A percentile compares a stretch with the other conserved stretches of the same genome.
phyloP scores from a whole-genome alignment of 2,329 filamentous ascomycete genomes.

The Cordyceps cicadae region DNA sequence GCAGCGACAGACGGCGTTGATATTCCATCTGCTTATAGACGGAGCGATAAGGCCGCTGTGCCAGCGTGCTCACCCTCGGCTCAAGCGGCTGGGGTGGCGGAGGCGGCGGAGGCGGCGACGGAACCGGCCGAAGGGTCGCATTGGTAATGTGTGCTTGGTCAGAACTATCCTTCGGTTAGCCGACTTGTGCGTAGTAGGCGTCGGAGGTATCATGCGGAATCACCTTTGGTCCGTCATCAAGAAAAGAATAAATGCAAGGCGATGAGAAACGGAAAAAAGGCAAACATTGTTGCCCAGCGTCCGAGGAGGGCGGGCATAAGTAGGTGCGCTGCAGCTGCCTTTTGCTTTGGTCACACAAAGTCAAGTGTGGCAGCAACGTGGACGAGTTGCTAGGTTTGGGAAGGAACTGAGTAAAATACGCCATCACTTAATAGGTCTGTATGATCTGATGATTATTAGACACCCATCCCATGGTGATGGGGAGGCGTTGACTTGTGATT shows the following conservation, averaged over 20 bases:
- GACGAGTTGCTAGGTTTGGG: neutral
- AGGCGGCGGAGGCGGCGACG: neutral
- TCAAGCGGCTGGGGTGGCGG: neutral
- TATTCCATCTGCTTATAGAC: too few relatives aligned
- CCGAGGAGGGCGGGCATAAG: neutral
- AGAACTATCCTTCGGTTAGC: neutral
- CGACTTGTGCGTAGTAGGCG: neutral
- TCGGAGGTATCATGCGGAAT: neutral
- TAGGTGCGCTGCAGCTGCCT: neutral
- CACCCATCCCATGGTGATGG: neutral
- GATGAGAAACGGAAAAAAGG: neutral
- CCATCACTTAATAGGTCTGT: neutral
- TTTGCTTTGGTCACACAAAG: neutral
- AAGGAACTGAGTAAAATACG: neutral
- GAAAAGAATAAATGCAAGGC: neutral
- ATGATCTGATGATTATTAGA: too few relatives aligned
- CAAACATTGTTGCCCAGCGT: neutral
- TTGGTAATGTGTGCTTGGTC: neutral
- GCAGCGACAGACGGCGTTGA: too few relatives aligned
- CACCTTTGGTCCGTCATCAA: neutral
- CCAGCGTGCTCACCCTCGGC: too few relatives aligned
- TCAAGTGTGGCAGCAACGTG: neutral
- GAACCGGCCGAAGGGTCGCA: neutral
- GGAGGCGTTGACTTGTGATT: too few relatives aligned
- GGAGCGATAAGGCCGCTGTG: too few relatives aligned